Evolutionary conservation across 2,329 filamentous ascomycete genomes (phyloP), one percentile per base, ranked within the genome.

Genomic region (Clonostachys sp.): DNA sequence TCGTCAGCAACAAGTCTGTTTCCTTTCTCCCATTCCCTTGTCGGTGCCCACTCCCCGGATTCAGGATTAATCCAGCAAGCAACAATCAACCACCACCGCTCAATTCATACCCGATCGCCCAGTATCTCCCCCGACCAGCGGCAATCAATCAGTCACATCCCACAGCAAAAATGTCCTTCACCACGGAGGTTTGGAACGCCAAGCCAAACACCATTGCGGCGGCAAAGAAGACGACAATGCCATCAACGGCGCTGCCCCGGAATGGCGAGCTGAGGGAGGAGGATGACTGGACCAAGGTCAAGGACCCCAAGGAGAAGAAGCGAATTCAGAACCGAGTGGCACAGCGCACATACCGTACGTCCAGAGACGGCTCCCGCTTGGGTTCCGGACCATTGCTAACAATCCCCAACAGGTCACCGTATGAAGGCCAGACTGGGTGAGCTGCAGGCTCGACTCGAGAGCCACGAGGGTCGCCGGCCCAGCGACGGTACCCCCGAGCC

Each of bases 301-400:
- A 57, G 33, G 57, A 61, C 30, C 59, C 56, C 45, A 58, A 57
- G 45, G 55, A 60, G 49, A 63, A 63, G 55, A 63, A 63, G 53
- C 55, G 58, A 35, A 61, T 63, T 6, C 61, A 63, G 47, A 63
- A 63, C 44, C 48, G 61, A 12, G 59, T 63, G 9, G 61, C 61
- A 2, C 61, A 63, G 43, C 52, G 61, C 41, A 58, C 60, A 34
- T 65, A 65, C 41, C 61, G 62, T 65, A 52, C 41, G 45, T 45
- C 12, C 30, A 20, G 33, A 33, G 40, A 38, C 44, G 12, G 12
- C 34, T 34, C 30, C 17, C 18, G 13, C 18, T 9, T n/a, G 34
- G 18, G 7, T 36, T 5, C 34, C 35, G 34, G 24, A 33, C 34
- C 20, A 14, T 39, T 18, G 45, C 45, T 47, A 18, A 48, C 44